Evolutionary conservation across 2,329 filamentous ascomycete species (phyloP), one percentile per base, ranked within the genome.

Genomic region (Xylariaceae sp.): DNA sequence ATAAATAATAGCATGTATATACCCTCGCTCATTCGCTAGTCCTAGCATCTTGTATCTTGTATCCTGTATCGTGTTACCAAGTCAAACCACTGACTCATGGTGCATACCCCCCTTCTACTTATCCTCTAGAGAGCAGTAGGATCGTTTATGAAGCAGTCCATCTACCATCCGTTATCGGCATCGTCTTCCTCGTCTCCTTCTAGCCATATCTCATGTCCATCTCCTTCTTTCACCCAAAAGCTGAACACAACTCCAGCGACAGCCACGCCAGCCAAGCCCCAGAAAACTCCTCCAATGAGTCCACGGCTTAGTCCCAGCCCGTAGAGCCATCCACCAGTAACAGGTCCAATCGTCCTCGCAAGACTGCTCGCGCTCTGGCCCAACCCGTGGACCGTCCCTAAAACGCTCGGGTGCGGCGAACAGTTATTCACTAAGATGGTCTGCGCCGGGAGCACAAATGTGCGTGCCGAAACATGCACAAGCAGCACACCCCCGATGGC

Each of bases 381-480:
- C 4, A 84, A 56, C 1, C 82, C 82, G 57, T 85, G 78, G 19
- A 80, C 69, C 1, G 77, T 79, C 0, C 78, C 78, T 24, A 81
- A 64, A 2, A 80, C 76, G 48, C 76, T 79, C 2, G 78, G 78
- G 51, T 81, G 78, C 12, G 79, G 78, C 34, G 76, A 76, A 60
- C 76, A 78, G 65, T 80, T 80, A 56, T 81, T 81, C 26, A 80
- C 70, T 2, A 81, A 69, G 24, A 81, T 80, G 1, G 74, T 76
- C 65, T 78, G 76, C 14, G 71, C 76, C 0, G 80, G 80, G 2
- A 79, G 68, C 5, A 78, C 77, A 66, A 91, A 91, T 0, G 88
- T 91, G 29, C 88, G 79, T 0, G 85, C 87, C 1, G 86, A 75
- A 7, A 90, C 87, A 63, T 90, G 87, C 9, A 89, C 70, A 11